Evolutionary conservation across 129 eudicot species (phyloP), one percentile per base, ranked within the genome.

Genomic region (Lactuca saligna): DNA sequence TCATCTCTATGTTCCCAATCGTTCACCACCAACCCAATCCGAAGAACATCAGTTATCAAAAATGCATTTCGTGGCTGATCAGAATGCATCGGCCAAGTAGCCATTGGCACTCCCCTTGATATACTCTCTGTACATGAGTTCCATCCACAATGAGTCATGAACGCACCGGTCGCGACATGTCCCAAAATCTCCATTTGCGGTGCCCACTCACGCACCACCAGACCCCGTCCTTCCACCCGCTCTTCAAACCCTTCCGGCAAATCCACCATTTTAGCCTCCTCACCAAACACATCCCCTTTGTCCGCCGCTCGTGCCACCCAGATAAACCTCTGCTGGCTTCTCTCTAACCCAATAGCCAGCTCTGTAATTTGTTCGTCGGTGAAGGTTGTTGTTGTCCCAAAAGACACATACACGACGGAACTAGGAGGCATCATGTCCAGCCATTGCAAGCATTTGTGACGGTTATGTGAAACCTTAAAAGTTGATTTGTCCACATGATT

Each of bases 101-200:
- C 81, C 29, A 87, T 72, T 0, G 85, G 80, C 32, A 82, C 90
- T 6, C 90, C 90, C 13, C 33, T 56, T 8, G 74, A 63, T 14
- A 87, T 79, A 20, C 86, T 79, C 42, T 87, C 95, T 63, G 72
- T 65, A 34, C 85, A 70, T 0, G 95, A 87, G 70, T 82, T 87
- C 90, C 90, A 87, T 12, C 95, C 95, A 16, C 95, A 84, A 57
- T 87, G 90, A 57, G 86, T 87, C 79, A 87, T 44, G 59, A 87
- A 87, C 14, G 88, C 95, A n/a, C 90, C 90, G 0, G 81, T 80
- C 1, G 87, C 71, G 0, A 53, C 50, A 48, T 87, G 86, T 5
- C 58, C 84, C 73, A 87, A 50, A 16, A 84, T 82, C 14, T 84
- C 95, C 48, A 68, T 0, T 17, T 84, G 90, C 0, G 87, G 95